Percentiles rank a stretch among this genome's conserved stretches.
These are phyloP conservation scores for Westerdykella aurantiaca DNA, from an alignment of 2,329 filamentous ascomycete genomes.

Conservation along the genomic window DNA sequence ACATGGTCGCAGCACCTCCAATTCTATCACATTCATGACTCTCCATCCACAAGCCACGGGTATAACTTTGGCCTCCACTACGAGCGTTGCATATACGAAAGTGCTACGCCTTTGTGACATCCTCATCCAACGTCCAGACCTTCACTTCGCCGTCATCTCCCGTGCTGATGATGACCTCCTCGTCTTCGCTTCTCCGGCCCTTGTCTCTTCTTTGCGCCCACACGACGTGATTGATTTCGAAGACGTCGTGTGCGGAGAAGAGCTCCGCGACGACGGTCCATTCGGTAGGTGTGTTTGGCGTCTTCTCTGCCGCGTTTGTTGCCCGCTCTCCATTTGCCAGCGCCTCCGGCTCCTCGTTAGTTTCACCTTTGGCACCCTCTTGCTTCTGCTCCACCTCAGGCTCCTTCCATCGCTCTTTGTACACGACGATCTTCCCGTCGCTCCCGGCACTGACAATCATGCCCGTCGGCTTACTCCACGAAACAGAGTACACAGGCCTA, in stretches of 20 bases:
- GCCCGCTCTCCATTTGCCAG: conserved; percentile 16
- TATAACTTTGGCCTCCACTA: too few species aligned
- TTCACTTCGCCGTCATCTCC: conserved; percentile 87
- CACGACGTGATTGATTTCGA: conserved; percentile 85
- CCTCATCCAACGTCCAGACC: conserved; percentile 59
- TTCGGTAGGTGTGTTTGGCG: conserved; percentile 37
- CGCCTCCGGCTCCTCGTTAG: conserved; percentile 22
- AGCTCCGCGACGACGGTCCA: conserved; percentile 70
- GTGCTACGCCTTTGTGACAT: not conserved
- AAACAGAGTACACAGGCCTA: conserved; percentile 74
- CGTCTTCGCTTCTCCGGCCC: conserved; percentile 53
- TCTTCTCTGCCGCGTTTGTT: conserved; percentile 10
- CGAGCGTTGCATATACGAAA: not conserved
- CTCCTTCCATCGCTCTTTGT: conserved; percentile 56
- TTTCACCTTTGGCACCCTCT: conserved; percentile 12
- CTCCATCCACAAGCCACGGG: too few species aligned
- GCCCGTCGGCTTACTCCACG: conserved; percentile 75
- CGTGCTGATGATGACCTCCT: conserved; percentile 85
- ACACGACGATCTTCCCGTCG: conserved; percentile 75
- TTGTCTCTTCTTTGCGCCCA: conserved; percentile 79
- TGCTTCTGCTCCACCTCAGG: conserved; percentile 9
- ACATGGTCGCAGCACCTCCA: too few species aligned
- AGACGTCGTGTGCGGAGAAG: conserved; percentile 77
- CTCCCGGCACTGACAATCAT: conserved; percentile 82
- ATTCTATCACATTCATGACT: too few species aligned